phyloP scores from a whole-genome alignment of 2,329 filamentous ascomycete genomes.

The Clonostachys chloroleuca region DNA sequence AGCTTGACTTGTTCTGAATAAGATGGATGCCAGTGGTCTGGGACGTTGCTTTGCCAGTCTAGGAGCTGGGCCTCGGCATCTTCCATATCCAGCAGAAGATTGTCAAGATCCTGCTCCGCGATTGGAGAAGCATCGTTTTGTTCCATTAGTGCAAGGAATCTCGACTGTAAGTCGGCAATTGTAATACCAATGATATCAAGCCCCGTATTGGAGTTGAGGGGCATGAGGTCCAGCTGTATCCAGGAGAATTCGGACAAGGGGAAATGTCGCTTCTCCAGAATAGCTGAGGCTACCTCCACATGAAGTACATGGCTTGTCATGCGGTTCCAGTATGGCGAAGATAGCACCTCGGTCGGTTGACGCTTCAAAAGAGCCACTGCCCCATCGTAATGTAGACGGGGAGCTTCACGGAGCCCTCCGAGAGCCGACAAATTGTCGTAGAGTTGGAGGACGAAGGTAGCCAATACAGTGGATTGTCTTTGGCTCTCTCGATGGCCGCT shows the following conservation, averaged over 20 bases:
- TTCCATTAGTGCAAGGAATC: no score
- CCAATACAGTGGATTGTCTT: conserved; percentile 7
- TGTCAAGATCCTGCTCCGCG: neutral
- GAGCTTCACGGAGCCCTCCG: conserved; percentile 4
- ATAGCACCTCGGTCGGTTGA: conserved; percentile 2
- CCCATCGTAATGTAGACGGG: conserved; percentile 7
- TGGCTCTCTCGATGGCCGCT: conserved; percentile 6
- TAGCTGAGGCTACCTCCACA: conserved; percentile 7
- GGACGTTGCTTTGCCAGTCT: conserved; percentile 7
- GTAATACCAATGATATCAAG: conserved; percentile 9
- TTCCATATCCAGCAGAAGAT: neutral
- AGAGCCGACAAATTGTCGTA: conserved; percentile 8
- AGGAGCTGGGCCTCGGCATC: conserved; percentile 6
- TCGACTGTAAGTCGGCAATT: conserved; percentile 4
- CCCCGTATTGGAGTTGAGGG: conserved; percentile 5
- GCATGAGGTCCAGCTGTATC: conserved; percentile 3
- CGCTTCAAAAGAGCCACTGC: conserved; percentile 7
- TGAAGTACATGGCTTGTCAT: conserved; percentile 6
- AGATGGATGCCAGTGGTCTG: conserved; percentile 4
- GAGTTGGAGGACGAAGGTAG: conserved; percentile 8
- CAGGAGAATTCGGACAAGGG: neutral
- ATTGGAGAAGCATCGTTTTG: neutral
- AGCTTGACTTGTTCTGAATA: no score
- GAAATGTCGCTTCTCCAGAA: conserved; percentile 1
- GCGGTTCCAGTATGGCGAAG: conserved; percentile 5